A percentile compares a stretch with the other conserved stretches of the same genome.
phyloP scores from a whole-genome alignment of 2,329 filamentous ascomycete species.

The Lasiodiplodia citricola region DNA sequence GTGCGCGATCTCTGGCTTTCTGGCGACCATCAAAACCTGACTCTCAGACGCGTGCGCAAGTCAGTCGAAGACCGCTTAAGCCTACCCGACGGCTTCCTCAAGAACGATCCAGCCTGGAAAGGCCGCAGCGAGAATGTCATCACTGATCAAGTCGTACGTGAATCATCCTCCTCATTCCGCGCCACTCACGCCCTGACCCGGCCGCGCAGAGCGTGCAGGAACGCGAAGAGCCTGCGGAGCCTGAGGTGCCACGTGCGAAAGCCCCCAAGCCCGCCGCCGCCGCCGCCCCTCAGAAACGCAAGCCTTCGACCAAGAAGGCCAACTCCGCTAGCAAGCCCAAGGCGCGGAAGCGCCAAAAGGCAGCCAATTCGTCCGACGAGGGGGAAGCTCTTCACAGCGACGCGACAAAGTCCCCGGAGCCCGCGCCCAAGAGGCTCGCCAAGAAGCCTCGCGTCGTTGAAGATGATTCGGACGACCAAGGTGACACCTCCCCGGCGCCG shows the following conservation, averaged over 20 bases:
- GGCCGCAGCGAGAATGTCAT: constrained; percentile 59
- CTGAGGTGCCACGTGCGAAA: constrained; percentile 7
- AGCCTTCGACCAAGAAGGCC: constrained; percentile 33
- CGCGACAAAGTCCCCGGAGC: neutral
- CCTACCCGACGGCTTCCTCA: constrained; percentile 62
- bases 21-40: constrained; percentile 57
- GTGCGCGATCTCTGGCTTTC: constrained; percentile 48
- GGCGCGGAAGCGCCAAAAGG: constrained; percentile 40
- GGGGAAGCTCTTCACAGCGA: constrained; percentile 31
- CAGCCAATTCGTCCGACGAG: constrained; percentile 35
- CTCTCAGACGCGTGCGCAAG: constrained; percentile 61
- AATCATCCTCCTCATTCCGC: neutral
- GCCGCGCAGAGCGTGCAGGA: constrained; percentile 31
- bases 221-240: constrained; percentile 31
- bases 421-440: constrained; percentile 27
- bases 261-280: neutral
- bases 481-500: neutral
- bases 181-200: neutral
- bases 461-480: constrained; percentile 7
- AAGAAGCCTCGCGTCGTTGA: constrained; percentile 1
- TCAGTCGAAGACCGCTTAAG: constrained; percentile 58
- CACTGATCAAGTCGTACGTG: constrained; percentile 54
- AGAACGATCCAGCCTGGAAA: constrained; percentile 60
- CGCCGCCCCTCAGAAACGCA: constrained; percentile 10
- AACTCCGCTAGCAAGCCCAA: constrained; percentile 37